phyloP scores from a whole-genome alignment of 2,329 filamentous ascomycete genomes.

The Aspergillus ustus region DNA sequence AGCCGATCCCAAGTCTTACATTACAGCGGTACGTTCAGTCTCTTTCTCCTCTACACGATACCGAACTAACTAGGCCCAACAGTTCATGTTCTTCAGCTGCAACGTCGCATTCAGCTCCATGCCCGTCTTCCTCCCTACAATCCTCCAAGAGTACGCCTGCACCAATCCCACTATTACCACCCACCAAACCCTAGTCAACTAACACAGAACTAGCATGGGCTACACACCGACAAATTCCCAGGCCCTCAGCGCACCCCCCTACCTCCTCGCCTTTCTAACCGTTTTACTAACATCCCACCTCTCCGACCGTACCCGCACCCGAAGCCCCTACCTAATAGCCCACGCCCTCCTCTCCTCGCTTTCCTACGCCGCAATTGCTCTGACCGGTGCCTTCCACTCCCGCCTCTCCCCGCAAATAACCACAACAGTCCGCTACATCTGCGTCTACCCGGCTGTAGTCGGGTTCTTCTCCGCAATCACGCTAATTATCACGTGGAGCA shows the following conservation, averaged over 20 bases:
- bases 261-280: conserved; percentile 72
- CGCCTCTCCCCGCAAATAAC: conserved; percentile 31
- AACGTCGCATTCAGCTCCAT: conserved; percentile 89
- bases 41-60: too few relatives aligned
- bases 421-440: conserved; percentile 65
- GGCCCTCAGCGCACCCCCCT: conserved; percentile 80
- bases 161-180: not conserved
- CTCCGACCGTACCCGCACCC: conserved; percentile 69
- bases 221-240: conserved; percentile 71
- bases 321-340: conserved; percentile 69
- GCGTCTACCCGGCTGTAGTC: conserved; percentile 75
- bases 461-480: conserved; percentile 87
- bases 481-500: conserved; percentile 82
- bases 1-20: conserved; percentile 70
- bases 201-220: conserved; percentile 61
- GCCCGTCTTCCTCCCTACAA: conserved; percentile 84
- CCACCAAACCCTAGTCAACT: not conserved
- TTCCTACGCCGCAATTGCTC: conserved; percentile 63
- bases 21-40: conserved; percentile 62
- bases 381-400: conserved; percentile 52
- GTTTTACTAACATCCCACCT: conserved; percentile 74
- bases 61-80: not conserved
- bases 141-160: conserved; percentile 62
- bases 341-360: conserved; percentile 74
- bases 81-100: conserved; percentile 80